Base-by-base conservation (phyloP, 768 basidiomycete genomes). In the Lentinula lateritia region DNA sequence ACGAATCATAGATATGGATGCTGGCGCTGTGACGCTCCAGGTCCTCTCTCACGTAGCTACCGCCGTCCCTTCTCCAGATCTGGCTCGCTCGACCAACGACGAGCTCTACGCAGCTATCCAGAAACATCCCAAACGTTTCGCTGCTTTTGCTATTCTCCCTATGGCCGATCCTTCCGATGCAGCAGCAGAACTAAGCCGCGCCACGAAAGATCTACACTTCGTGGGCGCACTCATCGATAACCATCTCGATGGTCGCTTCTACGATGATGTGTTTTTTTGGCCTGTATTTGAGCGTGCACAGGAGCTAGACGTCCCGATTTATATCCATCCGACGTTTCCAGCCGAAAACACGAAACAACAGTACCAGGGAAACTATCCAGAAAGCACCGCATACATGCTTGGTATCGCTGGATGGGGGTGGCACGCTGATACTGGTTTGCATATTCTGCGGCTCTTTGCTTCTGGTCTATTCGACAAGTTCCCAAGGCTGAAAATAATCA, bases 381-480 rank as follows among this genome's bases (percentile, higher is more conserved):
- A 41, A 13, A 28, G 5, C 23, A 43, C 55, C 5, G 38, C 41
- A 13, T 32, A 41, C 43, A 39, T 7, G 39, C 41, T 56, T 6
- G 41, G 55, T 56, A 56, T 56, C 4, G 55, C 55, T 28, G 55
- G 55, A 28, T 56, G 55, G 55, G 55, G 55, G 3, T 56, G 55
- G 55, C 55, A 56, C 28, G 55, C 32, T 13, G 55, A 56, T 16
- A 56, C 55, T 28, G 55, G 55, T 6, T 34, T 56, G 23, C 55
- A 56, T 43, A 43, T 56, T 6, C 18, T 56, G 12, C n/a, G 55
- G 16, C 55, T 56, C 20, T 56, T 23, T 23, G 42, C 55, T 42
- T 56, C 55, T 15, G 55, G 55, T 5, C 13, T 56, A 34, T 56
- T 42, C 13, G 55, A 56, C 16, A 43, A 32, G 23, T 56, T 42